A percentile compares a stretch with the other conserved stretches of the same genome.
Conservation (phyloP, 2,329 filamentous ascomycete species). For the Didymellaceae sp. region DNA sequence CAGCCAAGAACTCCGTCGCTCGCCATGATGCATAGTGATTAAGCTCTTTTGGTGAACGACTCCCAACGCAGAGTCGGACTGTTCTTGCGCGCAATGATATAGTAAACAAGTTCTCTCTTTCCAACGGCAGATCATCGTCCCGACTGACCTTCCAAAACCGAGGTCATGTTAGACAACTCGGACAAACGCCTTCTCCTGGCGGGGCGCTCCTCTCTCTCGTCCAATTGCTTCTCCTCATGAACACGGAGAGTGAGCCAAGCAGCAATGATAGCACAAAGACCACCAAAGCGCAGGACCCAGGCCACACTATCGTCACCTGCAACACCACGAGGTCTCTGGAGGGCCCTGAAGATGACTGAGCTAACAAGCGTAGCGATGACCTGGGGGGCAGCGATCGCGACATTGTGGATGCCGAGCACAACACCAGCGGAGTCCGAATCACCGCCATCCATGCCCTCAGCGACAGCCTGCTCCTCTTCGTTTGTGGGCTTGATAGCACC, state of each 20-base stretch:
- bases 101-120: slow-evolving; percentile 1
- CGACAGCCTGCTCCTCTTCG: slow-evolving; percentile 50
- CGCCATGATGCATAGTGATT: slow-evolving; percentile 10
- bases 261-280: slow-evolving; percentile 76
- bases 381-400: slow-evolving; percentile 89
- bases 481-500: slow-evolving; percentile 53
- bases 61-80: background rate
- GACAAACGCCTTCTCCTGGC: slow-evolving; percentile 30
- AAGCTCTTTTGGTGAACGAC: slow-evolving; percentile 7
- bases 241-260: slow-evolving; percentile 75
- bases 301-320: slow-evolving; percentile 87
- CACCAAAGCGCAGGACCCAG: slow-evolving; percentile 85
- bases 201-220: slow-evolving; percentile 27
- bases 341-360: slow-evolving; percentile 79
- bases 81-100: slow-evolving; percentile 1
- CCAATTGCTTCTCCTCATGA: slow-evolving; percentile 61
- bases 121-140: slow-evolving; percentile 1
- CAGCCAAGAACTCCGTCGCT: slow-evolving; percentile 17
- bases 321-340: slow-evolving; percentile 85
- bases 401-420: slow-evolving; percentile 93
- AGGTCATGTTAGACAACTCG: slow-evolving; percentile 15
- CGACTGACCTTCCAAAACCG: slow-evolving; percentile 12
- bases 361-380: slow-evolving; percentile 87
- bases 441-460: slow-evolving; percentile 59
- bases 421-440: slow-evolving; percentile 82